These are phyloP conservation scores for Aureobasidium sp. DNA, from an alignment of 2,329 filamentous ascomycete species.

Conservation along the genomic window DNA sequence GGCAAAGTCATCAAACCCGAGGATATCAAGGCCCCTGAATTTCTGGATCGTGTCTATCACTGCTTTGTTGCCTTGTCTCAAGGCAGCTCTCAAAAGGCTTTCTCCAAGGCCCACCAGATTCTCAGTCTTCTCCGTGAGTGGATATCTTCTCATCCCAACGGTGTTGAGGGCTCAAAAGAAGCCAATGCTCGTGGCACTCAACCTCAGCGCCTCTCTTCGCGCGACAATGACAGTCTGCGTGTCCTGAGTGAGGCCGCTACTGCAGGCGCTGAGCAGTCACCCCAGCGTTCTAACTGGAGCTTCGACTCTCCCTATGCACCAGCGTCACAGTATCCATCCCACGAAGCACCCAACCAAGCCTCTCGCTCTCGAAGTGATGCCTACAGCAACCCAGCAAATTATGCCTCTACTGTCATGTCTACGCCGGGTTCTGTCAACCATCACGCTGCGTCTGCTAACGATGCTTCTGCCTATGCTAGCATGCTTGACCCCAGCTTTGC, in stretches of 20 bases:
- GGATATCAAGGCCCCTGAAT: constrained; percentile 20
- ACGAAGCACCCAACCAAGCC: neutral
- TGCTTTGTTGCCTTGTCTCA: constrained; percentile 32
- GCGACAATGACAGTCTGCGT: constrained; percentile 11
- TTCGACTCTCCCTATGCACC: constrained; percentile 13
- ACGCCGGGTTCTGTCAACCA: neutral
- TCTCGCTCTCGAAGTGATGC: constrained; percentile 3
- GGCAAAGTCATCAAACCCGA: constrained; percentile 28
- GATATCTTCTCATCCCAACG: constrained; percentile 31
- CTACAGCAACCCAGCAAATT: neutral
- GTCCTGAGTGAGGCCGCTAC: constrained; percentile 17
- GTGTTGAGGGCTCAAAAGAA: constrained; percentile 15
- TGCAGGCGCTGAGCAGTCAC: constrained; percentile 12
- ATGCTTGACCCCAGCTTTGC: constrained; percentile 8
- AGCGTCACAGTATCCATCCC: neutral
- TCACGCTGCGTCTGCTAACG: neutral
- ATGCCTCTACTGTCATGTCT: constrained; percentile 7
- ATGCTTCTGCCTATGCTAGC: constrained; percentile 1
- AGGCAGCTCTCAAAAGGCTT: constrained; percentile 32
- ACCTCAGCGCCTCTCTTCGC: neutral
- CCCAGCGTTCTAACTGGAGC: constrained; percentile 11
- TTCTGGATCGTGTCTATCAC: constrained; percentile 18
- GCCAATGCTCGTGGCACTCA: neutral
- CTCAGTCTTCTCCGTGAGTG: constrained; percentile 37
- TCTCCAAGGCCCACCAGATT: constrained; percentile 40